Base-by-base conservation (phyloP, 306 rosid species). In the Prunus padus region DNA sequence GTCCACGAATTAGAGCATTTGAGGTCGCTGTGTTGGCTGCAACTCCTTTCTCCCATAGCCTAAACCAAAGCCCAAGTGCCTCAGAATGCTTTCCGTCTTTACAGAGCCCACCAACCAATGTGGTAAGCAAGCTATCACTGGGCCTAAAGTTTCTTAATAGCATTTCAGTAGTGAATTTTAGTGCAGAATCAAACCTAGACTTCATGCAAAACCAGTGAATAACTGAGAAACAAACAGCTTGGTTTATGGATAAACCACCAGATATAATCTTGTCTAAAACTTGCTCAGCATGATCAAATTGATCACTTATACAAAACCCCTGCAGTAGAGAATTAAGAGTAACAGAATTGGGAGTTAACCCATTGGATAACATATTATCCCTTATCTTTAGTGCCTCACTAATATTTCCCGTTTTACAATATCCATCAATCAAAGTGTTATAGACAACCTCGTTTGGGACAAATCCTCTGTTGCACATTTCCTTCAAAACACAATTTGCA, bases 51-150 rank as follows among this genome's bases (percentile, higher is more conserved):
- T 72, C 83, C 33, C 77, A 90, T 63, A 89, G 81, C 68, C 67
- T 76, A 84, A 87, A 86, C 97, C 97, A 91, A 84, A 91, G 92
- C 59, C 83, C 80, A 72, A 70, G 68, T 31, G 97, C 97, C 54
- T 89, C 86, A 9, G 69, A 74, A 77, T 89, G 88, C 31, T 84
- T 89, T 63, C 76, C 82, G 71, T 78, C 76, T 80, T 77, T 86
- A 76, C 93, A 91, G 42, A 91, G 93, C 70, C 90, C 90, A 37
- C 78, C 16, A 11, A 91, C 83, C 85, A 91, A 81, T 30, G 55
- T 73, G 52, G 97, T 91, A 59, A 91, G 83, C 87, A 87, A 80
- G 75, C 79, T 55, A 87, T 89, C 90, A 25, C 63, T 76, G 49
- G 87, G 88, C 83, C 83, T 87, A 67, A 86, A 78, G 73, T 81